These are phyloP conservation scores for Pichia sp. DNA, from an alignment of 1,139 yeast genomes.

Conservation along the genomic window DNA sequence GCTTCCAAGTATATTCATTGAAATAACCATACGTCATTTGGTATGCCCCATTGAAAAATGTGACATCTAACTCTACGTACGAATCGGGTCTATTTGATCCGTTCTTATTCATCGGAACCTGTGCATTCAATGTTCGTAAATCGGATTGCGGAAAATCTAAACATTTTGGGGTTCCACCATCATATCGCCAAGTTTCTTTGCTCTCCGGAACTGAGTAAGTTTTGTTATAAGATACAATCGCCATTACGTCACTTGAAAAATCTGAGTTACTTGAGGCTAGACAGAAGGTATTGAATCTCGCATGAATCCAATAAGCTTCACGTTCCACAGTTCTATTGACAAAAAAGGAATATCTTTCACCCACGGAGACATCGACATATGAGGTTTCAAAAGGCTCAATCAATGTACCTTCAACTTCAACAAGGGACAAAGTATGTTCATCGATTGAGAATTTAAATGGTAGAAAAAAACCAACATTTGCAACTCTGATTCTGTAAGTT, in stretches of 20 bases:
- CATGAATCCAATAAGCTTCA: constrained; percentile 20
- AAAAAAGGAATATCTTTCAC: constrained; percentile 65
- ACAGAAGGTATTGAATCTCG: constrained; percentile 37
- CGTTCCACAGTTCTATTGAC: constrained; percentile 43
- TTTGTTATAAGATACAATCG: constrained; percentile 34
- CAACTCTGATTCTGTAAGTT: constrained; percentile 35
- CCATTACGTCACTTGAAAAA: constrained; percentile 36
- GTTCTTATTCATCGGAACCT: constrained; percentile 21
- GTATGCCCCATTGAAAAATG: constrained; percentile 21
- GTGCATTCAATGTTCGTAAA: constrained; percentile 30
- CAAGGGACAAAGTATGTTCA: constrained; percentile 43
- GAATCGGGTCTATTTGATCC: constrained; percentile 27
- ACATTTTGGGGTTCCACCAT: constrained; percentile 35
- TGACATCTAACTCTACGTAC: constrained; percentile 23
- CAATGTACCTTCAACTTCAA: constrained; percentile 62
- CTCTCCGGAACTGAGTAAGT: constrained; percentile 13
- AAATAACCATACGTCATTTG: constrained; percentile 17
- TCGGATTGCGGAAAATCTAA: constrained; percentile 32
- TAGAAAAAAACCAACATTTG: constrained; percentile 43
- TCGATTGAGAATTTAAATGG: constrained; percentile 42
- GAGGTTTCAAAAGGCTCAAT: constrained; percentile 48
- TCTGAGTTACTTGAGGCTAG: constrained; percentile 34
- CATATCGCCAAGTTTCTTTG: constrained; percentile 25
- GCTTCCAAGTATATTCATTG: constrained; percentile 16
- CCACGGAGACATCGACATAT: constrained; percentile 53